Base-by-base conservation (phyloP, 1,284 basidiomycete genomes). In the Malassezia pachydermatis region DNA sequence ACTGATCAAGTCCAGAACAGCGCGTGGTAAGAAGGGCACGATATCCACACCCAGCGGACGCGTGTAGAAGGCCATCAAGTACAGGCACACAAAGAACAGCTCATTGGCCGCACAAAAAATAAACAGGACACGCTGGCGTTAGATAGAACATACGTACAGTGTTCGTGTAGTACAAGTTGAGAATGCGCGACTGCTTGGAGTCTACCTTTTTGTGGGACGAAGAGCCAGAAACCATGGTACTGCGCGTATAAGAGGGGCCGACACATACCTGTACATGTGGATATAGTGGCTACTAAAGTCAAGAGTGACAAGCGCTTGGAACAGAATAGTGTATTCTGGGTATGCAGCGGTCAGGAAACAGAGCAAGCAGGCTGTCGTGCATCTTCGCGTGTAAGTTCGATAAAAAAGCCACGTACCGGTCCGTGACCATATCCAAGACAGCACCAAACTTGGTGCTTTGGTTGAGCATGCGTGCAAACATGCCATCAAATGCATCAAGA, bases 381-480 rank as follows among this genome's bases (percentile, higher is more conserved):
- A 95, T 62, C 88, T 90, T 5, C n/a, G n/a, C n/a, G n/a, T n/a
- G n/a, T n/a, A n/a, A n/a, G n/a, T n/a, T n/a, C n/a, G n/a, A n/a
- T n/a, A n/a, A n/a, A n/a, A n/a, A n/a, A 8, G 28, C 32, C 47
- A 74, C 78, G 60, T 57, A 92, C 86, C 92, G 78, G 73, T 99
- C 92, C n/a, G 94, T 98, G 46, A 99, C 92, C 94, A 99, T 99
- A 74, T 99, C 94, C 63, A 99, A 76, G 32, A 98, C 92, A 4
- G 89, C 90, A 32, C 94, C 94, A 73, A 98, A 96, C 75, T 92
- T 92, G 51, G 86, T 88, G 16, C 86, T 57, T 53, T 99, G 92
- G 6, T 82, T 82, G 28, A 95, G 75, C 2, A 80, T 80, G 49
- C 94, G 79, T n/a, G 94, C 94, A 4, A 86, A 90, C 70, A 84